These are phyloP conservation scores for Exidia glandulosa DNA, from an alignment of 768 basidiomycete genomes.

Conservation along the genomic window DNA sequence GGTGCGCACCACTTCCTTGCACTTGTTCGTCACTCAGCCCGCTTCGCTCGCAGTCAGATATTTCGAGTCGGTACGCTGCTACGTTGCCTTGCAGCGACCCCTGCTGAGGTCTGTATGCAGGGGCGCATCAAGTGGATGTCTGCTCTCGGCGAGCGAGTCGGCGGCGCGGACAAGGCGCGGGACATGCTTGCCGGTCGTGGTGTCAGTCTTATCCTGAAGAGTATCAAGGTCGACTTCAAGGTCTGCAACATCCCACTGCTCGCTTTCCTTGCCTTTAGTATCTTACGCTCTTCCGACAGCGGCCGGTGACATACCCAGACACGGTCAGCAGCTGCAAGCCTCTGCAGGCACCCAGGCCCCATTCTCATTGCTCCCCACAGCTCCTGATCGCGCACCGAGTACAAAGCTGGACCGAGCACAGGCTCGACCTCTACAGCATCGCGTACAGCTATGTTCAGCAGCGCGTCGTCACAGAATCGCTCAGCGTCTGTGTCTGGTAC, in stretches of 20 bases:
- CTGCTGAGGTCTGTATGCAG: slow-evolving; percentile 2
- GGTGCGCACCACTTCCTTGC: neutral
- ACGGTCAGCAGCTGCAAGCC: neutral
- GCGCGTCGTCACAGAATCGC: slow-evolving; percentile 5
- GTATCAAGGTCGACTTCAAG: slow-evolving; percentile 8
- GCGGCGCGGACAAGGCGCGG: slow-evolving; percentile 4
- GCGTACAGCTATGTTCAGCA: slow-evolving; percentile 8
- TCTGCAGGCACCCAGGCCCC: neutral
- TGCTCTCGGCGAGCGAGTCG: slow-evolving; percentile 3
- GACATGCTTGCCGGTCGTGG: slow-evolving; percentile 5
- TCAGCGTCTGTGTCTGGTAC: slow-evolving; percentile 4
- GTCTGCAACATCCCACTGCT: neutral
- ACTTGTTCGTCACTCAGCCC: neutral
- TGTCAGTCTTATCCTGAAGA: slow-evolving; percentile 9
- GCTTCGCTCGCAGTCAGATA: neutral
- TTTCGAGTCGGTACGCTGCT: slow-evolving; percentile 4
- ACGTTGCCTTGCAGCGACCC: neutral
- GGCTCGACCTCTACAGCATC: slow-evolving; percentile 6
- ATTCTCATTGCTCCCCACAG: neutral
- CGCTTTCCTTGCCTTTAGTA: neutral
- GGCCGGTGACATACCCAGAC: slow-evolving; percentile 10
- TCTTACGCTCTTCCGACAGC: neutral
- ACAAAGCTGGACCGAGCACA: slow-evolving; percentile 1
- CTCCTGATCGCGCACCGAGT: slow-evolving; percentile 4
- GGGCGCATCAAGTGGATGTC: slow-evolving; percentile 10